phyloP scores from a whole-genome alignment of 371 early-diverging fungal genomes.

The Apophysomyces ossiformis region DNA sequence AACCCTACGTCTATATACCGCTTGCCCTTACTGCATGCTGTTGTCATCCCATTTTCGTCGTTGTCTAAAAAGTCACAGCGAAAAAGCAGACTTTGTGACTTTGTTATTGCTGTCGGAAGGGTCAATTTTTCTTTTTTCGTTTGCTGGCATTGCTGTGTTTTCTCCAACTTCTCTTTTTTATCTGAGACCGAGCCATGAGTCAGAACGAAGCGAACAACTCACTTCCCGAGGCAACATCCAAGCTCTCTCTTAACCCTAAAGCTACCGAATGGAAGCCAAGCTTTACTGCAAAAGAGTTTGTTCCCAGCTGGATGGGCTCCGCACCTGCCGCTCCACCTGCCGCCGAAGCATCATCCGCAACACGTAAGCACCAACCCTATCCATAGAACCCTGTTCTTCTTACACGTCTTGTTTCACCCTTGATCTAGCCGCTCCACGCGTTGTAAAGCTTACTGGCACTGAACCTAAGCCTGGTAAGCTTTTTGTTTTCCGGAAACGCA shows the following conservation, averaged over 20 bases:
- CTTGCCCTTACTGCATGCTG: too few species aligned
- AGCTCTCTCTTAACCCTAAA: slow-evolving; percentile 37
- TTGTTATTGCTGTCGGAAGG: too few species aligned
- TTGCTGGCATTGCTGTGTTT: neutral
- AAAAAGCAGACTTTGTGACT: neutral
- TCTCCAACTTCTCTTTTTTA: neutral
- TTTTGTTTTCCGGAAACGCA: neutral
- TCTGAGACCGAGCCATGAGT: slow-evolving; percentile 24
- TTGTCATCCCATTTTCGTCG: too few species aligned
- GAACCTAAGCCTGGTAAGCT: slow-evolving; percentile 30
- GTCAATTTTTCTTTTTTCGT: neutral
- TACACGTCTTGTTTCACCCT: too few species aligned
- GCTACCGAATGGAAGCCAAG: slow-evolving; percentile 43
- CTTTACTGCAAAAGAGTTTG: slow-evolving; percentile 34
- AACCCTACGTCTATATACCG: too few species aligned
- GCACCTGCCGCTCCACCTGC: slow-evolving; percentile 21
- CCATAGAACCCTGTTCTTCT: neutral
- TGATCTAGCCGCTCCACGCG: slow-evolving; percentile 31
- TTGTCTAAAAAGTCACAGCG: neutral
- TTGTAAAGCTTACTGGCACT: slow-evolving; percentile 28
- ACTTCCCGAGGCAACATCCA: slow-evolving; percentile 28
- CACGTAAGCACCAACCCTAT: slow-evolving; percentile 7
- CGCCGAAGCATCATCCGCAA: slow-evolving; percentile 19
- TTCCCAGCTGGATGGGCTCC: slow-evolving; percentile 26
- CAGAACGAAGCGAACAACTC: slow-evolving; percentile 23